Conservation (phyloP, 2,329 filamentous ascomycete species). For the Xylogone sp. region DNA sequence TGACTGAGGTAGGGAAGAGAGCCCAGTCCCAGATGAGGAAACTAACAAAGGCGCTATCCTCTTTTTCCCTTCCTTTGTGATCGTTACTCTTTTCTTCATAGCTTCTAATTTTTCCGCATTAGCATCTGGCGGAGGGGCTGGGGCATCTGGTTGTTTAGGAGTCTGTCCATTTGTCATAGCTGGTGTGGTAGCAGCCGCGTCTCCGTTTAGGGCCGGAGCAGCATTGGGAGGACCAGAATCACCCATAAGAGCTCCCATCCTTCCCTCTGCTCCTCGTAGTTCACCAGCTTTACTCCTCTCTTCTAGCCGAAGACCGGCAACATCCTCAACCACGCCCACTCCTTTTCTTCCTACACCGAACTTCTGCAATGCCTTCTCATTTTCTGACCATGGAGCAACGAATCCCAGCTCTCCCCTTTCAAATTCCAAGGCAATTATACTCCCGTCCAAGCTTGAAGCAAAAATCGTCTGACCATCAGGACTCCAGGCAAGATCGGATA, state of each 20-base stretch:
- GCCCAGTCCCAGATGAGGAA: conserved; percentile 80
- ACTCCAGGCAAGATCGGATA: conserved; percentile 91
- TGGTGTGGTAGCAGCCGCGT: conserved; percentile 8
- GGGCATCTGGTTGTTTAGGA: conserved; percentile 33
- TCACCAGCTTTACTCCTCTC: conserved; percentile 91
- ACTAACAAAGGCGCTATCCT: conserved; percentile 88
- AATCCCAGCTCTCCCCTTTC: conserved; percentile 85
- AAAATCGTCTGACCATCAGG: conserved; percentile 87
- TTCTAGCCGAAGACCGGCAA: conserved; percentile 82
- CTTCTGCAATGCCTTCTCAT: conserved; percentile 87
- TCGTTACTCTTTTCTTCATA: conserved; percentile 86
- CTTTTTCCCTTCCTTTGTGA: conserved; percentile 97
- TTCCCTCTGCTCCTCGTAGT: conserved; percentile 81
- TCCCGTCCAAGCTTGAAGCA: conserved; percentile 83
- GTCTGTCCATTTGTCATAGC: conserved; percentile 19
- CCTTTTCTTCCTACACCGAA: conserved; percentile 86
- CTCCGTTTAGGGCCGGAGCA: conserved; percentile 24
- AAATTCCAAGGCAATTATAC: conserved; percentile 78
- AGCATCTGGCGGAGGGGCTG: conserved; percentile 37
- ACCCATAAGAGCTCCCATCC: conserved; percentile 98
- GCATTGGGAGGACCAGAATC: conserved; percentile 50
- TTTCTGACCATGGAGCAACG: conserved; percentile 81
- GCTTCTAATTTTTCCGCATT: conserved; percentile 58
- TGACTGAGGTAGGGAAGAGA: conserved; percentile 84
- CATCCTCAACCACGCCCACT: conserved; percentile 87